Conservation (phyloP, 495 filamentous ascomycete genomes). For the Penicillium antarcticum region DNA sequence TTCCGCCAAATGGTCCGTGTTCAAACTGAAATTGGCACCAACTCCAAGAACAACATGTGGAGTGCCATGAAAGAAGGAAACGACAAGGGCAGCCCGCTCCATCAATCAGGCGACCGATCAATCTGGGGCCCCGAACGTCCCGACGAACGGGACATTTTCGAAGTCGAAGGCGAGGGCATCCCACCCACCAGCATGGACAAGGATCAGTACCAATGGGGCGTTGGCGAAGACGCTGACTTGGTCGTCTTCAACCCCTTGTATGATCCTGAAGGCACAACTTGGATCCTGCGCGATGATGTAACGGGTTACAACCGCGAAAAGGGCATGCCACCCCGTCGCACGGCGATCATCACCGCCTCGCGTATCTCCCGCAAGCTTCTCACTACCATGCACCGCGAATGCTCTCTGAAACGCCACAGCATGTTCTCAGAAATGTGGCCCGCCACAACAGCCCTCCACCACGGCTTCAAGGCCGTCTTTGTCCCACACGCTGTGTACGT, state of each 20-base stretch:
- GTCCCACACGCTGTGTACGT: slow-evolving; percentile 89
- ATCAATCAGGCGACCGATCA: slow-evolving; percentile 60
- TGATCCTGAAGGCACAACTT: slow-evolving; percentile 83
- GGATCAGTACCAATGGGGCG: slow-evolving; percentile 83
- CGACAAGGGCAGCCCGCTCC: slow-evolving; percentile 37
- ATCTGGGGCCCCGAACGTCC: slow-evolving; percentile 87
- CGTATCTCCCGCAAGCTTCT: slow-evolving; percentile 82
- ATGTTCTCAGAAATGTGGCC: slow-evolving; percentile 99
- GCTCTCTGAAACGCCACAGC: slow-evolving; percentile 71
- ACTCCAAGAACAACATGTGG: slow-evolving; percentile 71
- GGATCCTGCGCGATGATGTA: slow-evolving; percentile 82
- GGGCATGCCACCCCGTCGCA: slow-evolving; percentile 71
- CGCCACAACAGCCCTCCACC: slow-evolving; percentile 78
- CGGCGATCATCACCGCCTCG: slow-evolving; percentile 82
- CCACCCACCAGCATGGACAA: slow-evolving; percentile 70
- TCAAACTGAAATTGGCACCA: slow-evolving; percentile 79
- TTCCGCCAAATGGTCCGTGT: slow-evolving; percentile 91
- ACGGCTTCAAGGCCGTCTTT: slow-evolving; percentile 93
- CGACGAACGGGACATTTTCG: slow-evolving; percentile 60
- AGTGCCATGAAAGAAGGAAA: slow-evolving; percentile 38
- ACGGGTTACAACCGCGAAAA: slow-evolving; percentile 78
- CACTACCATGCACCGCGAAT: slow-evolving; percentile 85
- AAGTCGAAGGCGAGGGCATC: slow-evolving; percentile 64
- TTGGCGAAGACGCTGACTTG: slow-evolving; percentile 88
- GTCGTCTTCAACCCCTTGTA: slow-evolving; percentile 94